Percentiles rank a stretch among this genome's conserved stretches.
These are phyloP conservation scores for Vitis hybrid DNA, from an alignment of 177 flowering plant genomes.

Conservation along the genomic window DNA sequence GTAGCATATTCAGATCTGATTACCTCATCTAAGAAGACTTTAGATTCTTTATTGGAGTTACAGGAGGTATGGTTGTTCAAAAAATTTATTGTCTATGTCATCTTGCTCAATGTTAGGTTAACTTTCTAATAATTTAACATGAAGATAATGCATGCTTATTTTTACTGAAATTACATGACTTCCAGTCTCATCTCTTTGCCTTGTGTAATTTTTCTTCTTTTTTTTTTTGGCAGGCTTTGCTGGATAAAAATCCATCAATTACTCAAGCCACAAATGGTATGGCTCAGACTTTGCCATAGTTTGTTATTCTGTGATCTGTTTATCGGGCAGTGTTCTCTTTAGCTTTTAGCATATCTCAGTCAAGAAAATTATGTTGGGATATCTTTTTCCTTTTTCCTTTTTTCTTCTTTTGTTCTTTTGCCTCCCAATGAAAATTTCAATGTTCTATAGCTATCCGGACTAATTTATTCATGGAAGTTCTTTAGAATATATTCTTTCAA, in stretches of 20 bases:
- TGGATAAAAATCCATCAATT: constrained; percentile 74
- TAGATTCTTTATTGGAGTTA: constrained; percentile 65
- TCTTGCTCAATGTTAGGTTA: no score
- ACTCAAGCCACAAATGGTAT: constrained; percentile 57
- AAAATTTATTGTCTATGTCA: no score
- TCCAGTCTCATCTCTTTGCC: neutral
- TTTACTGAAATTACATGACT: neutral
- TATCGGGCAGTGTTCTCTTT: neutral
- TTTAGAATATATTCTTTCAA: no score
- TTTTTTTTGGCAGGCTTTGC: constrained; percentile 52
- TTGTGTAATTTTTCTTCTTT: neutral
- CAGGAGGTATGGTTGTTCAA: constrained; percentile 56
- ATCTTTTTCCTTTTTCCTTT: neutral
- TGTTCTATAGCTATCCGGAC: no score
- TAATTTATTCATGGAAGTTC: no score
- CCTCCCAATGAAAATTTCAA: neutral
- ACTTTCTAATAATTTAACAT: neutral
- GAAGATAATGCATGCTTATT: neutral
- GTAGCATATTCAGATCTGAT: constrained; percentile 68
- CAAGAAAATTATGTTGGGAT: neutral
- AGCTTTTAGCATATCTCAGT: neutral
- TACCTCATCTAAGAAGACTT: constrained; percentile 57
- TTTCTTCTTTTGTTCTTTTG: neutral
- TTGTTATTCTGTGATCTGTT: neutral
- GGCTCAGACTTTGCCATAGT: neutral